Base-by-base conservation (phyloP, 192 early-diverging fungal genomes). In the Gigaspora rosea region DNA sequence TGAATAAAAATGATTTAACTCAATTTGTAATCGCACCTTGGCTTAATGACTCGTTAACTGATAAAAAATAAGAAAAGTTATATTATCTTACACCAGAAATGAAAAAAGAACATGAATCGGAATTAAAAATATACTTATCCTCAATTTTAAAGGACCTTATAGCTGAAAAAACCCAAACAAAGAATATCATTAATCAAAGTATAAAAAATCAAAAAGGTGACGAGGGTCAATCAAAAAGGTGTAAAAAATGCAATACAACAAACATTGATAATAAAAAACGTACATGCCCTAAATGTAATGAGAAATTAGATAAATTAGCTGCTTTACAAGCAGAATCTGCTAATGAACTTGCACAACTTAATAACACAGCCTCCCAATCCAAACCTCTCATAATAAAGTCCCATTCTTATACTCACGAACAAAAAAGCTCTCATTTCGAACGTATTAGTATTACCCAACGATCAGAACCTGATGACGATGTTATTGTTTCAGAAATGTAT, bases 61-160 rank as follows among this genome's bases (percentile, higher is more conserved):
- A 12, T 10, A 50, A 12, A 70, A 46, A 70, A 27, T 50, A 50
- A 22, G 68, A 70, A 51, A 51, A 54, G 6, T 48, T 70, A 50
- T 70, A 50, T 54, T 10, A 54, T 49, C 8, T 70, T 51, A 70
- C 68, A 36, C 51, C 68, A 50, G 68, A 70, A 52, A 70, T 70
- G 68, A 46, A 70, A 70, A 6, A 70, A 32, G 41, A 48, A n/a
- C 10, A 35, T 46, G 36, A 67, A 8, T n/a, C 2, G 4, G 33
- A 67, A 46, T n/a, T 67, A 22, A 11, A 70, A 27, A 51, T 7
- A 9, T 70, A 70, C 49, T 33, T 70, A 15, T 51, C 46, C 50
- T 46, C 8, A 48, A 70, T 70, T 20, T 11, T 70, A 11, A n/a
- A 70, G 2, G 4, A 32, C 13, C 11, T 51, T n/a, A 27, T 46